Evolutionary conservation across 371 early-diverging fungal species (phyloP), one percentile per base, ranked within the genome.

Genomic region (Dichotomocladium elegans): DNA sequence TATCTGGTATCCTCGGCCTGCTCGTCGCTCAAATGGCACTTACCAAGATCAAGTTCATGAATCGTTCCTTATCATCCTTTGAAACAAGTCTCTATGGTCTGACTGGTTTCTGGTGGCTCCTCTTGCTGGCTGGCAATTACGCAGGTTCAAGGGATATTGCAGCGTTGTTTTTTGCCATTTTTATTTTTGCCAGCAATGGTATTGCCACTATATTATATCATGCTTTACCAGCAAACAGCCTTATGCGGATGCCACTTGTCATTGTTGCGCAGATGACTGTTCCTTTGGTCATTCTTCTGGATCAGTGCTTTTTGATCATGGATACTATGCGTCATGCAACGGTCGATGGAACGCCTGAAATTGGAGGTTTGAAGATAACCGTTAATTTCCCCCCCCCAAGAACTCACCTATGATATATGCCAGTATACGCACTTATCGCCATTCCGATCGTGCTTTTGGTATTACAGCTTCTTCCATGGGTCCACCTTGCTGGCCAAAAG

Each of bases 331-430:
- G 78, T 30, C 80, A 80, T 49, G 61, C 78, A 4, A 72, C 79
- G 9, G 79, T 72, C 8, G 83, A 83, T 47, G 83, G 83, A 19
- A 78, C 83, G 0, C 80, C 83, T 8, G 74, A 81, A 46, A 59
- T 74, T 54, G 74, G 75, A 25, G 71, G 80, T 76, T 69, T 50
- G 60, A 46, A 28, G 26, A 60, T 56, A 8, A 57, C 47, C 49
- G 55, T 10, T 55, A 60, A 37, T 25, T 61, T 19, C 53, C 54
- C 35, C 47, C 58, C 33, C 31, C 41, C 24, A 43, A 58, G 9
- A 37, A 43, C 3, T 68, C 62, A 35, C n/a, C 31, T 14, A 57
- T 60, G n/a, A 53, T 53, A 34, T 60, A 14, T 47, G 10, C 11
- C 46, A 73, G 78, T 79, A 41, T 61, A 73, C 66, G 63, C 55